Conservation (phyloP, 2,329 filamentous ascomycete genomes). For the Coniochaeta ligniaria region DNA sequence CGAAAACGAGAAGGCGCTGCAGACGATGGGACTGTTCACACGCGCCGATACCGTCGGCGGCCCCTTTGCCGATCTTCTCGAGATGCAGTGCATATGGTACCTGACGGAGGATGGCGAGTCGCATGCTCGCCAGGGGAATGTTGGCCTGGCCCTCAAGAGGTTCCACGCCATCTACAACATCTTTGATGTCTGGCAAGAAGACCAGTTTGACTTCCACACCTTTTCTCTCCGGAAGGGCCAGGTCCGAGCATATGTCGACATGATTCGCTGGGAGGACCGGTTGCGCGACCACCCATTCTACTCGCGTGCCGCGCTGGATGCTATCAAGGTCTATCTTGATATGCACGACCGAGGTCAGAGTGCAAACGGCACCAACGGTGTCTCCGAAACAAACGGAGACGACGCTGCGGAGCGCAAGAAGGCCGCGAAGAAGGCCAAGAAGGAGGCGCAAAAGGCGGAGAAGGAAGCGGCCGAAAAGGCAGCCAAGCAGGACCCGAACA, state of each 20-base stretch:
- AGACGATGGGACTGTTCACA: conserved; percentile 91
- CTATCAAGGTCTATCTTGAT: conserved; percentile 71
- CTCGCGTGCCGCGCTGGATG: conserved; percentile 72
- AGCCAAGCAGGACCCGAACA: conserved; percentile 78
- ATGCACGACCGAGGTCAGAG: conserved; percentile 69
- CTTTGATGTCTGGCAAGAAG: conserved; percentile 96
- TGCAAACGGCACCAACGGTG: conserved; percentile 55
- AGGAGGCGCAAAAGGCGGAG: conserved; percentile 56
- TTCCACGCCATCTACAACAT: conserved; percentile 85
- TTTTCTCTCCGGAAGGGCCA: conserved; percentile 97
- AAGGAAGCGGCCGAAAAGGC: conserved; percentile 73
- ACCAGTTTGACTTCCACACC: conserved; percentile 97
- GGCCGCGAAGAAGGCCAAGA: conserved; percentile 83
- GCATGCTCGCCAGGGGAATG: conserved; percentile 72
- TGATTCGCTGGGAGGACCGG: conserved; percentile 93
- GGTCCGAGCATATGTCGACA: conserved; percentile 89
- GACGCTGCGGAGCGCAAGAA: conserved; percentile 72
- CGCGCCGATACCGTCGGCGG: conserved; percentile 83
- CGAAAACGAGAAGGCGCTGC: conserved; percentile 76
- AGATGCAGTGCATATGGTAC: conserved; percentile 99
- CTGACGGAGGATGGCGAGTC: conserved; percentile 92
- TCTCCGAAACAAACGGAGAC: conserved; percentile 51
- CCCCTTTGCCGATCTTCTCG: conserved; percentile 81
- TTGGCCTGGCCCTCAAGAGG: conserved; percentile 83
- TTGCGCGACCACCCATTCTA: conserved; percentile 92